Base-by-base conservation (phyloP, 331 rosid genomes). In the Malus hybrid region DNA sequence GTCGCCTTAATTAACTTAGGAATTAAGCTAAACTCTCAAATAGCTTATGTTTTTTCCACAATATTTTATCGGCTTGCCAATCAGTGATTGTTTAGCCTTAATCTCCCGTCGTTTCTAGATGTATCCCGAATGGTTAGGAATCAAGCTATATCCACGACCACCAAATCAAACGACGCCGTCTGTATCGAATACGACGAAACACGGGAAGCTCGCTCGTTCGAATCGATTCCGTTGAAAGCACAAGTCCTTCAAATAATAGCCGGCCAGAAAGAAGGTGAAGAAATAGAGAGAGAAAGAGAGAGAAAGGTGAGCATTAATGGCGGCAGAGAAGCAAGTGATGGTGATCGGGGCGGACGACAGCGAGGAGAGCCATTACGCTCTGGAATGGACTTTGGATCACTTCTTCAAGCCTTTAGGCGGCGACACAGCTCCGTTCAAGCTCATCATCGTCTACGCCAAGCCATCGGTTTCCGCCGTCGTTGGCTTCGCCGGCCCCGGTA, bases 401-500 rank as follows among this genome's bases (percentile, higher is more conserved):
- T 80, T 88, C 80, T 39, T 92, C 76, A 4, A 42, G 0, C 80
- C 86, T 3, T 42, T 32, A 0, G 6, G 66, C 2, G 1, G 72
- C 5, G 82, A 71, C 76, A n/a, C 79, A 52, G 57, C 57, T 19
- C 73, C 80, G 13, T 90, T 88, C 82, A 90, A 86, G 71, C 87
- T 93, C 66, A 33, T 93, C 77, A 71, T 93, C 57, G 86, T 88
- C 73, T 81, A 90, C 81, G 90, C 97, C 54, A 94, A 84, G 57
- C 65, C 1, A 79, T 39, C 46, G 67, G 69, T 84, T 55, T 1
- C 77, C 75, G 4, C 93, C 16, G 50, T 72, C 59, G 81, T 89
- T 44, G 88, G 97, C 33, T 66, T 94, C 76, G 77, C 83, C 16
- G 99, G 93, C 14, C 96, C 97, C 20, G 97, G 99, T 93, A 80